A percentile compares a stretch with the other conserved stretches of the same genome.
Conservation (phyloP, 208 protist genomes). For the Porcisia deanei region DNA sequence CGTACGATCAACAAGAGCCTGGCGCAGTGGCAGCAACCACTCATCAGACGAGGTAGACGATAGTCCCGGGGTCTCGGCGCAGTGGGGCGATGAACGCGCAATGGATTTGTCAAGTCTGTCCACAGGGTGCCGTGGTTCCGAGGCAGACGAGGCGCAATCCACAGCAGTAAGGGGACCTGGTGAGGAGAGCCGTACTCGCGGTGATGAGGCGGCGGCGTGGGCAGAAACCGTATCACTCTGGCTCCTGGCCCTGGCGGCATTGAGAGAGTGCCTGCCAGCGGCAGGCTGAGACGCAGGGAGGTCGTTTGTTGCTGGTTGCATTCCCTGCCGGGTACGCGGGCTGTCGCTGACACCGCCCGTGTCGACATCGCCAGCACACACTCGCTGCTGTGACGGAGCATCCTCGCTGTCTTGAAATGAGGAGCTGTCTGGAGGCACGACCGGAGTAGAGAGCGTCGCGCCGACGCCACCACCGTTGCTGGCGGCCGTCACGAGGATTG, state of each 20-base stretch:
- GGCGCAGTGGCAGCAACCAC: slow-evolving; percentile 29
- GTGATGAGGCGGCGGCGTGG: not conserved
- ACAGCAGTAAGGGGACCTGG: too few relatives aligned
- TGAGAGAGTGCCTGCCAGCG: not conserved
- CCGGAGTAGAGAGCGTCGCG: not conserved
- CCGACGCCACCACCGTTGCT: not conserved
- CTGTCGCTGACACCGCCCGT: not conserved
- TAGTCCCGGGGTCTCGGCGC: not conserved
- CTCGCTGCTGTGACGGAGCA: not conserved
- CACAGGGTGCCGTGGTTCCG: not conserved
- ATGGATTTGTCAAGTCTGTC: not conserved
- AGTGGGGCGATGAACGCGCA: not conserved
- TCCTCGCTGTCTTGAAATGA: not conserved
- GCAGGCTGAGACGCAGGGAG: not conserved
- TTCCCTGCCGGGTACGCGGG: not conserved
- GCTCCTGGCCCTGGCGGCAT: not conserved
- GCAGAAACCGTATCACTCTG: not conserved
- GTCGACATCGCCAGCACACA: not conserved
- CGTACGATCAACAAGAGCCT: slow-evolving; percentile 24
- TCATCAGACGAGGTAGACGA: not conserved
- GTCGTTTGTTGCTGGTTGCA: too few relatives aligned
- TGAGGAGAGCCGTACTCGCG: not conserved
- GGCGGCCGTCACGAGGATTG: slow-evolving; percentile 10
- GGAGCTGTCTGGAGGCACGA: not conserved
- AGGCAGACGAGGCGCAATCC: not conserved